These are phyloP conservation scores for Saccharomyces paradoxus DNA, from an alignment of 805 yeast genomes.

Conservation along the genomic window DNA sequence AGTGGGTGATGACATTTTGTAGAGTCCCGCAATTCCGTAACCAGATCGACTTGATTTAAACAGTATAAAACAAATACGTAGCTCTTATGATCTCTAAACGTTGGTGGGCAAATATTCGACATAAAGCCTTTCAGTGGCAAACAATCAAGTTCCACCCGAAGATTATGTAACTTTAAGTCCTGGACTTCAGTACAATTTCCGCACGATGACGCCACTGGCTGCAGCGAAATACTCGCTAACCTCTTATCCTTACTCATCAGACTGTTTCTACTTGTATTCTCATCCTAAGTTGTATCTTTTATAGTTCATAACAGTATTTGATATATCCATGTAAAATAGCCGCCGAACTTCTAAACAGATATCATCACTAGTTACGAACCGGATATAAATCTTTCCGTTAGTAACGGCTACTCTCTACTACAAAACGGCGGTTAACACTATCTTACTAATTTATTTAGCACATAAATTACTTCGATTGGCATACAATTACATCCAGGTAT, in stretches of 20 bases:
- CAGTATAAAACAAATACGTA: neutral
- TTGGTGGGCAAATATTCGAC: neutral
- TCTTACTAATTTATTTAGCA: neutral
- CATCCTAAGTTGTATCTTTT: neutral
- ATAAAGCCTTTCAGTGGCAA: neutral
- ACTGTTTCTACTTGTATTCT: neutral
- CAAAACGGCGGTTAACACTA: neutral
- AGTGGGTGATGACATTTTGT: neutral
- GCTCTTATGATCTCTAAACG: neutral
- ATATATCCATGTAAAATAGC: neutral
- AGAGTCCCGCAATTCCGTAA: neutral
- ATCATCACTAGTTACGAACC: neutral
- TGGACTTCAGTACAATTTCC: neutral
- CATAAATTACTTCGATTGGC: neutral
- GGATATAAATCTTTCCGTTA: neutral
- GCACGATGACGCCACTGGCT: neutral
- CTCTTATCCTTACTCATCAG: neutral
- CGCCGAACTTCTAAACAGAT: neutral
- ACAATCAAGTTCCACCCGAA: neutral
- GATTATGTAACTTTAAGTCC: neutral
- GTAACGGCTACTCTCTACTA: neutral
- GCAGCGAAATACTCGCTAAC: neutral
- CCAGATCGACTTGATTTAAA: neutral
- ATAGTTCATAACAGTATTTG: neutral
- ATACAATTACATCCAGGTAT: neutral